A percentile compares a stretch with the other conserved stretches of the same genome.
phyloP scores from a whole-genome alignment of 768 basidiomycete genomes.

The Mycena floridula region DNA sequence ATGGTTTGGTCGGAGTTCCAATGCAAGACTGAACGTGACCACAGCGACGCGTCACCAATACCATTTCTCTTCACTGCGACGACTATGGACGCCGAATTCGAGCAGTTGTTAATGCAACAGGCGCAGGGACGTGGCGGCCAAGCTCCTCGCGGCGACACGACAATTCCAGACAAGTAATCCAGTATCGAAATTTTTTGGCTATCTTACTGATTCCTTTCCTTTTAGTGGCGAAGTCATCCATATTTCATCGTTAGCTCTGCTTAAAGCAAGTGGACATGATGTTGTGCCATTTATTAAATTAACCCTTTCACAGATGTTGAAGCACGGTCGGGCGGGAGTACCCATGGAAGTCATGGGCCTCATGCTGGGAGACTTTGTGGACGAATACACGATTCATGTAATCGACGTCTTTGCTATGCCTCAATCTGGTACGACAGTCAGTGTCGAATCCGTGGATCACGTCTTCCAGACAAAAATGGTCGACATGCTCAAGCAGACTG shows the following conservation, averaged over 20 bases:
- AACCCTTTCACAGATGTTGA: conserved; percentile 73
- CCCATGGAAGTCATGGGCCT: conserved; percentile 99
- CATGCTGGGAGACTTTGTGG: conserved; percentile 97
- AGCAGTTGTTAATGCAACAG: conserved; percentile 43
- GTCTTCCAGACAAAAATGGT: conserved; percentile 98
- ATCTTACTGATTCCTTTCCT: conserved; percentile 9
- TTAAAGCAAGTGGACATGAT: conserved; percentile 61
- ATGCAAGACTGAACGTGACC: conserved; percentile 11
- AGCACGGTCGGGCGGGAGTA: conserved; percentile 97
- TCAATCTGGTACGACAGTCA: conserved; percentile 94
- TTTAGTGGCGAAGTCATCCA: conserved; percentile 88
- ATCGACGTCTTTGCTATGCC: conserved; percentile 99
- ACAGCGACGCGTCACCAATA: conserved; percentile 39
- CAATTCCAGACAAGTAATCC: conserved; percentile 72
- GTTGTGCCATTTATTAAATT: background rate
- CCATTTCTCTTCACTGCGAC: conserved; percentile 9
- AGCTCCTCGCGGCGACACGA: conserved; percentile 38
- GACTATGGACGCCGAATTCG: conserved; percentile 45
- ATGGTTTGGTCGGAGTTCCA: conserved; percentile 20
- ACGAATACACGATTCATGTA: conserved; percentile 92
- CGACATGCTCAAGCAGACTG: conserved; percentile 99
- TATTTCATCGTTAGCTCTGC: conserved; percentile 92
- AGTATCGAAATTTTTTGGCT: conserved; percentile 4
- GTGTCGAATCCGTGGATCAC: conserved; percentile 97
- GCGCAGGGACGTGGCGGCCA: conserved; percentile 36